Percentiles rank a stretch among this genome's conserved stretches.
phyloP scores from a whole-genome alignment of 2,329 filamentous ascomycete species.

The Colletotrichum cordylinicola region DNA sequence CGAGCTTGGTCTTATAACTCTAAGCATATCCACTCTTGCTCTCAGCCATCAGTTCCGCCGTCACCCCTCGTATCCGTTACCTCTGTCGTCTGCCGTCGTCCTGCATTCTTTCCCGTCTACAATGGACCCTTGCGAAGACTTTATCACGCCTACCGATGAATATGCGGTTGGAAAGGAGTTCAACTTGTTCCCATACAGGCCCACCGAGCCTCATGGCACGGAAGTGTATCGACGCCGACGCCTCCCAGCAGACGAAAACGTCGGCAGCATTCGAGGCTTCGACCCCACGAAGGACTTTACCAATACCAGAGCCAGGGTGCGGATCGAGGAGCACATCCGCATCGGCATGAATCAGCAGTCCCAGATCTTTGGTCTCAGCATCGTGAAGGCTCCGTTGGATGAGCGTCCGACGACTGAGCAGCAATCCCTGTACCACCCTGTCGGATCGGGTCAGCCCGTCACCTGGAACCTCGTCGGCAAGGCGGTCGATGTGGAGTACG shows the following conservation, averaged over 20 bases:
- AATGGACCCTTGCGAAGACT: not conserved
- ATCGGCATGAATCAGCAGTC: not conserved
- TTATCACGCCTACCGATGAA: not conserved
- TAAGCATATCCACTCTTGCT: not conserved
- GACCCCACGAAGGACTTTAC: not conserved
- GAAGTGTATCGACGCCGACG: not conserved
- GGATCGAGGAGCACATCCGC: not conserved
- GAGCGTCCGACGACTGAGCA: not conserved
- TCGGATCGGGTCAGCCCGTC: not conserved
- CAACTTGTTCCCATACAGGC: not conserved
- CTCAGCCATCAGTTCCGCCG: no score
- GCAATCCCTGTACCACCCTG: not conserved
- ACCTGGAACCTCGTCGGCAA: not conserved
- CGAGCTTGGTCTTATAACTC: not conserved
- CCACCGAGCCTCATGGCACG: not conserved
- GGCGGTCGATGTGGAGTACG: not conserved
- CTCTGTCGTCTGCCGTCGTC: not conserved
- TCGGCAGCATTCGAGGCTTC: not conserved
- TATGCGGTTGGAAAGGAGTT: not conserved
- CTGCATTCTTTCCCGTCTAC: not conserved
- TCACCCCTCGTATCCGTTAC: no score
- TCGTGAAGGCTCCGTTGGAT: not conserved
- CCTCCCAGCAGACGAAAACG: not conserved
- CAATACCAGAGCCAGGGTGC: not conserved
- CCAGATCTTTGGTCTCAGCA: not conserved